Percentiles rank a stretch among this genome's conserved stretches.
phyloP scores from a whole-genome alignment of 2,329 filamentous ascomycete species.

The Fusarium udum region DNA sequence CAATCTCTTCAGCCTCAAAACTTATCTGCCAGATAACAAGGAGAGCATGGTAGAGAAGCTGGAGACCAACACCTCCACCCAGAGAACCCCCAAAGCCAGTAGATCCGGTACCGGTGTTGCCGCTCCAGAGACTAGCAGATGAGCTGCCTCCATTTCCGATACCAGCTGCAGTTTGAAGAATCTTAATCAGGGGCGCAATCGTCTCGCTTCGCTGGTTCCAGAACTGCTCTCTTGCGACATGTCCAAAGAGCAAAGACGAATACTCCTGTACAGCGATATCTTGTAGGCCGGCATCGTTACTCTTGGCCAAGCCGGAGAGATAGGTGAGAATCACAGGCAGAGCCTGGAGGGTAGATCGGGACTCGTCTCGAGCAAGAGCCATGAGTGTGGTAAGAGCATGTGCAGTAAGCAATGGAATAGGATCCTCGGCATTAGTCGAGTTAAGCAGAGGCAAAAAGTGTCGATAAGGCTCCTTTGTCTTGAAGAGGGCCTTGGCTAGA shows the following conservation, averaged over 20 bases:
- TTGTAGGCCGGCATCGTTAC: slow-evolving; percentile 87
- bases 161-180: slow-evolving; percentile 81
- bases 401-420: slow-evolving; percentile 88
- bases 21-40: slow-evolving; percentile 96
- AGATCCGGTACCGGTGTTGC: slow-evolving; percentile 61
- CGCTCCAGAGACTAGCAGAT: slow-evolving; percentile 70
- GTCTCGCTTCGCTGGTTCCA: slow-evolving; percentile 93
- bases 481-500: slow-evolving; percentile 79
- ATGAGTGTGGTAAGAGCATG: slow-evolving; percentile 86
- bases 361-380: slow-evolving; percentile 70
- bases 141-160: slow-evolving; percentile 71
- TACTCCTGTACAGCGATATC: slow-evolving; percentile 95
- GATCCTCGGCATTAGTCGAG: slow-evolving; percentile 77
- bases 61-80: slow-evolving; percentile 87
- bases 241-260: slow-evolving; percentile 82
- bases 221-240: slow-evolving; percentile 80
- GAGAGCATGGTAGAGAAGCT: slow-evolving; percentile 92
- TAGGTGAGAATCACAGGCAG: slow-evolving; percentile 87
- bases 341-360: slow-evolving; percentile 75
- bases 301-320: slow-evolving; percentile 83
- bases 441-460: slow-evolving; percentile 88
- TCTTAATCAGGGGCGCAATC: slow-evolving; percentile 80
- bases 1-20: slow-evolving; percentile 82
- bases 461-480: slow-evolving; percentile 80
- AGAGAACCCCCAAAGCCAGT: slow-evolving; percentile 70